Conservation (phyloP, 768 basidiomycete genomes). For the Tephrocybe sp. region DNA sequence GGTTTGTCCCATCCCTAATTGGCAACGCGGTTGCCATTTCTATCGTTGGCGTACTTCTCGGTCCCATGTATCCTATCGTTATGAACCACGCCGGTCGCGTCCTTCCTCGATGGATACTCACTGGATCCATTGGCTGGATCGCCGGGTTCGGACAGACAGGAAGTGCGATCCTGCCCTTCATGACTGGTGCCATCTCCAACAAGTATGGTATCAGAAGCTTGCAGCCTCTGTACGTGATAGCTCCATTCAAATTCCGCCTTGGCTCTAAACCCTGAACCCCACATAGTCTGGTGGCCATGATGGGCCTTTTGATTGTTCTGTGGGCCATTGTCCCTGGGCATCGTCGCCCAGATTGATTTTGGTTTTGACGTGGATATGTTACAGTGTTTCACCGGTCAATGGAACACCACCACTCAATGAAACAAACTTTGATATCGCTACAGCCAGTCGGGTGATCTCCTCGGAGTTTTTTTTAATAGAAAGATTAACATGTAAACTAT, state of each 20-base stretch:
- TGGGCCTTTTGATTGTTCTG: constrained; percentile 54
- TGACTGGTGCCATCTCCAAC: constrained; percentile 67
- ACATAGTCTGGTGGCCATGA: constrained; percentile 57
- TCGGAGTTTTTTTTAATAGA: too few species aligned
- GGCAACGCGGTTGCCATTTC: constrained; percentile 65
- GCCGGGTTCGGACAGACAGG: constrained; percentile 72
- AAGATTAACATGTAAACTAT: too few species aligned
- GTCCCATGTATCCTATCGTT: constrained; percentile 72
- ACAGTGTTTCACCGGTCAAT: too few species aligned
- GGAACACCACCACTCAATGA: too few species aligned
- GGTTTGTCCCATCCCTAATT: constrained; percentile 67
- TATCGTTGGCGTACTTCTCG: constrained; percentile 67
- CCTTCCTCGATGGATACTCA: constrained; percentile 70
- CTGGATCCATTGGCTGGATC: constrained; percentile 66
- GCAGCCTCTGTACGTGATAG: constrained; percentile 59
- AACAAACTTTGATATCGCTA: too few species aligned
- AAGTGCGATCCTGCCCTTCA: constrained; percentile 69
- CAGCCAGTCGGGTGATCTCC: too few species aligned
- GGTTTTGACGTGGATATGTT: too few species aligned
- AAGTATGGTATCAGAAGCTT: constrained; percentile 60
- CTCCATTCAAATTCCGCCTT: background rate
- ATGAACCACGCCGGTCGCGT: constrained; percentile 72
- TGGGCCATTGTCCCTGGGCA: constrained; percentile 51
- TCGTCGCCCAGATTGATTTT: constrained; percentile 18
- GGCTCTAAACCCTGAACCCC: background rate